These are phyloP conservation scores for Picochlorum sp. DNA, from an alignment of 139 green algal species.

Conservation along the genomic window DNA sequence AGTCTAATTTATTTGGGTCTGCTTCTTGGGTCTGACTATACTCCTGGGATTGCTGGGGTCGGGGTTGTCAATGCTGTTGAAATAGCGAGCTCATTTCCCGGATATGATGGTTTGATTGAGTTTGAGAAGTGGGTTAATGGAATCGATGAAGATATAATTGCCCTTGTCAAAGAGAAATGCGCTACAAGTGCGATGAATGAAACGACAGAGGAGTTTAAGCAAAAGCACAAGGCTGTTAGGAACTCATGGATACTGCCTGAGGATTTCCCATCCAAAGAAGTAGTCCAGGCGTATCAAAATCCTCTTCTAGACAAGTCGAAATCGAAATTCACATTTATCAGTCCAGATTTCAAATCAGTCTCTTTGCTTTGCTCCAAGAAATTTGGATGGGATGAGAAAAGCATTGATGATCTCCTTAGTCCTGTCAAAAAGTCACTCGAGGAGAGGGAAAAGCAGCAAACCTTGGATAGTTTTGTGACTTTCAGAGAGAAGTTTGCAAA, in stretches of 20 bases:
- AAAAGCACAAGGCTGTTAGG: slow-evolving; percentile 41
- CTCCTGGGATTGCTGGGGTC: slow-evolving; percentile 62
- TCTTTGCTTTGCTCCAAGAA: slow-evolving; percentile 55
- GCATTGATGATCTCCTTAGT: slow-evolving; percentile 61
- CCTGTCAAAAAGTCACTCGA: slow-evolving; percentile 68
- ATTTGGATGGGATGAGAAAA: slow-evolving; percentile 55
- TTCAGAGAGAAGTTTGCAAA: slow-evolving; percentile 83
- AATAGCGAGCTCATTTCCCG: slow-evolving; percentile 71
- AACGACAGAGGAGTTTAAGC: slow-evolving; percentile 47
- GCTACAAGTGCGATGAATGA: background rate
- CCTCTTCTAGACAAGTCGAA: slow-evolving; percentile 34
- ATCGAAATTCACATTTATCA: slow-evolving; percentile 57
- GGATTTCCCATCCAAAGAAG: slow-evolving; percentile 56
- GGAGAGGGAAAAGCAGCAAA: slow-evolving; percentile 53
- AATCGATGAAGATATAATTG: slow-evolving; percentile 28
- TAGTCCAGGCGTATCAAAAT: slow-evolving; percentile 46
- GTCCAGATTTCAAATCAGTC: slow-evolving; percentile 63
- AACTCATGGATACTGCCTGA: slow-evolving; percentile 63
- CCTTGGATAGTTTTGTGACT: slow-evolving; percentile 72
- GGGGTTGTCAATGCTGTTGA: slow-evolving; percentile 97
- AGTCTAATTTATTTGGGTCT: slow-evolving; percentile 72
- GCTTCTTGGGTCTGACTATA: slow-evolving; percentile 95
- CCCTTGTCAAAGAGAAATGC: slow-evolving; percentile 15
- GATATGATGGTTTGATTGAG: slow-evolving; percentile 31
- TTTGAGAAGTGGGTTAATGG: slow-evolving; percentile 60